phyloP scores from a whole-genome alignment of 208 protist species.

The Acanthamoeba culbertsoni region DNA sequence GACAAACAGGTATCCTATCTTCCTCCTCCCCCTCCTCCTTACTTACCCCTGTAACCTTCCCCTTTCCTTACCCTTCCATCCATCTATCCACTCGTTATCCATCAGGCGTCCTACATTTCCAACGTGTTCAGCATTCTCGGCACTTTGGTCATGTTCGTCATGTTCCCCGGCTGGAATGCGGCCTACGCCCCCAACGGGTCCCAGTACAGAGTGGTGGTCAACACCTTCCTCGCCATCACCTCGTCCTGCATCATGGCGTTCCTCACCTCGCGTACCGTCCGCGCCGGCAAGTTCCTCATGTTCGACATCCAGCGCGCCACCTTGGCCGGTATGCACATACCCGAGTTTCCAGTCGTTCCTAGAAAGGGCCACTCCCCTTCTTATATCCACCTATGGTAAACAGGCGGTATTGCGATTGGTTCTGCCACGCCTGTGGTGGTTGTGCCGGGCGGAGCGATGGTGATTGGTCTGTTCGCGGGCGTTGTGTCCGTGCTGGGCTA shows the following conservation, averaged over 20 bases:
- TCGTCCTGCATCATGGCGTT: slow-evolving; percentile 6
- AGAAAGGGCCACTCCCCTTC: not conserved
- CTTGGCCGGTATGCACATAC: not conserved
- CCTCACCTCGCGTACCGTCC: slow-evolving; percentile 7
- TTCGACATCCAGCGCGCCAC: slow-evolving; percentile 37
- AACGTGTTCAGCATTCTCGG: slow-evolving; percentile 20
- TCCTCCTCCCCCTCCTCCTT: not conserved
- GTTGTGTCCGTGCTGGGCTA: not conserved
- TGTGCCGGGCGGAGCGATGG: slow-evolving; percentile 24
- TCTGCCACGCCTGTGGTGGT: slow-evolving; percentile 42
- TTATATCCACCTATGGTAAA: too few species aligned
- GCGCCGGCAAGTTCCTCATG: slow-evolving; percentile 53
- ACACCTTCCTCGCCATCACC: slow-evolving; percentile 34
- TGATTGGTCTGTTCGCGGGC: slow-evolving; percentile 5
- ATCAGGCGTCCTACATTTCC: not conserved
- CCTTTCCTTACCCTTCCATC: too few species aligned
- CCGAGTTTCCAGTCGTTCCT: not conserved
- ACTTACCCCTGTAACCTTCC: not conserved
- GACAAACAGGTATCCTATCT: not conserved
- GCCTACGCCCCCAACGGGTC: not conserved
- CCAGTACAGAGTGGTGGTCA: slow-evolving; percentile 28
- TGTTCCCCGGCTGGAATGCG: slow-evolving; percentile 30
- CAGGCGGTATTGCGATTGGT: slow-evolving; percentile 24
- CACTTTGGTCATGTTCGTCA: slow-evolving; percentile 48
- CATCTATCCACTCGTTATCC: too few species aligned